Evolutionary conservation across 176 grass and related monocot species (phyloP).

Genomic region (Tillandsia leiboldiana): DNA sequence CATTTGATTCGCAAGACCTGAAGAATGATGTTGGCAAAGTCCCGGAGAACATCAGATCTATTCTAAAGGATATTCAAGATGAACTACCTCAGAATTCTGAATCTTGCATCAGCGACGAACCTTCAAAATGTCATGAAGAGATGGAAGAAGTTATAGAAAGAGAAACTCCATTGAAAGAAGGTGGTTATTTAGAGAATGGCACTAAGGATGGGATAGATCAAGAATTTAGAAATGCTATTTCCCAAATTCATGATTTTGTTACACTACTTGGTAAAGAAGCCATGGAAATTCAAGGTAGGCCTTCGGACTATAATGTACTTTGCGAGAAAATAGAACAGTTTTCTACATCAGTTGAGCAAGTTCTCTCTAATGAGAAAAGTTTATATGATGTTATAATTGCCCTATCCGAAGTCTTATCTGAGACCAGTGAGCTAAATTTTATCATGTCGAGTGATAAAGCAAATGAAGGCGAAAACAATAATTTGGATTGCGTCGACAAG

Average conservation of each 20-base stretch:
- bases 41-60: conserved; percentile 55
- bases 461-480: conserved; percentile 71
- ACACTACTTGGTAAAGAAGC: conserved; percentile 64
- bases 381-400: conserved; percentile 44
- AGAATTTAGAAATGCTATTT: conserved; percentile 58
- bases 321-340: conserved; percentile 64
- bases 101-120: conserved; percentile 5
- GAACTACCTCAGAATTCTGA: conserved; percentile 32
- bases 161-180: conserved; percentile 27
- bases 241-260: conserved; percentile 77
- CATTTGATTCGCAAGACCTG: conserved; percentile 51
- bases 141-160: conserved; percentile 24
- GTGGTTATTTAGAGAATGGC: conserved; percentile 21
- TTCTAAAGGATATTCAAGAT: conserved; percentile 76
- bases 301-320: conserved; percentile 45
- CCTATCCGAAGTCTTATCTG: conserved; percentile 54
- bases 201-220: conserved; percentile 34
- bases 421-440: conserved; percentile 61
- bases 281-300: conserved; percentile 38
- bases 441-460: conserved; percentile 29
- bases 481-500: conserved; percentile 93
- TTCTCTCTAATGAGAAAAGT: conserved; percentile 38
- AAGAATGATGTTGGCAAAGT: conserved; percentile 49
- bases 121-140: conserved; percentile 24
- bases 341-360: conserved; percentile 51